These are phyloP conservation scores for Apiospora arundinis DNA, from an alignment of 2,329 filamentous ascomycete genomes.

Conservation along the genomic window DNA sequence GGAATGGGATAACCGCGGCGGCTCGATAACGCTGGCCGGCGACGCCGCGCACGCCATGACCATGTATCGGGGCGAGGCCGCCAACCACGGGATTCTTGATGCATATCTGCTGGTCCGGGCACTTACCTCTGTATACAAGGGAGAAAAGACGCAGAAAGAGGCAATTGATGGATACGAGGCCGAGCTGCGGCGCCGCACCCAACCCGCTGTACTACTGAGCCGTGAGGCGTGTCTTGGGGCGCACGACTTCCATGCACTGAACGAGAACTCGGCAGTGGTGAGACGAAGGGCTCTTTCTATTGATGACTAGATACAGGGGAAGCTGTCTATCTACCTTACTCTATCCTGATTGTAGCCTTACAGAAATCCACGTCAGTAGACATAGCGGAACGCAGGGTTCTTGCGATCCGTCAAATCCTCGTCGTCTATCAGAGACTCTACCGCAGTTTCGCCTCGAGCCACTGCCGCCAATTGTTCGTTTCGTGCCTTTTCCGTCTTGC, in stretches of 20 bases:
- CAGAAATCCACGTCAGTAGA: constrained; percentile 24
- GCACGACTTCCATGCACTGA: constrained; percentile 1
- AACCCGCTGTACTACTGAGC: neutral
- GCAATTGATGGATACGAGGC: neutral
- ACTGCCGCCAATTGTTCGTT: constrained; percentile 27
- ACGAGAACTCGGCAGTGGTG: neutral
- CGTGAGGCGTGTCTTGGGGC: constrained; percentile 9
- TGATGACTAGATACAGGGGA: neutral
- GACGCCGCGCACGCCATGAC: constrained; percentile 67
- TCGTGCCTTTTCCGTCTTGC: constrained; percentile 23
- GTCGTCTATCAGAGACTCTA: constrained; percentile 21
- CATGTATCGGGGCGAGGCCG: constrained; percentile 54
- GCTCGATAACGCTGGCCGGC: constrained; percentile 55
- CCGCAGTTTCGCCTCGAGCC: constrained; percentile 21
- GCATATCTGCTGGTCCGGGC: constrained; percentile 29
- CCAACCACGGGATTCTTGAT: constrained; percentile 49
- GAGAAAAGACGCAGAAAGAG: neutral
- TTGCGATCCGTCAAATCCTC: constrained; percentile 27
- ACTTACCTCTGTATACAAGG: neutral
- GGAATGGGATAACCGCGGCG: constrained; percentile 49
- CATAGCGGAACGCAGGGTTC: constrained; percentile 28
- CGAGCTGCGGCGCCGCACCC: neutral
- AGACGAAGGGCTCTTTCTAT: neutral
- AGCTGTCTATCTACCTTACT: neutral
- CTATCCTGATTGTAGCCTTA: neutral